Evolutionary conservation across 495 filamentous ascomycete genomes (phyloP).

Genomic region (Coniosporium apollinis): DNA sequence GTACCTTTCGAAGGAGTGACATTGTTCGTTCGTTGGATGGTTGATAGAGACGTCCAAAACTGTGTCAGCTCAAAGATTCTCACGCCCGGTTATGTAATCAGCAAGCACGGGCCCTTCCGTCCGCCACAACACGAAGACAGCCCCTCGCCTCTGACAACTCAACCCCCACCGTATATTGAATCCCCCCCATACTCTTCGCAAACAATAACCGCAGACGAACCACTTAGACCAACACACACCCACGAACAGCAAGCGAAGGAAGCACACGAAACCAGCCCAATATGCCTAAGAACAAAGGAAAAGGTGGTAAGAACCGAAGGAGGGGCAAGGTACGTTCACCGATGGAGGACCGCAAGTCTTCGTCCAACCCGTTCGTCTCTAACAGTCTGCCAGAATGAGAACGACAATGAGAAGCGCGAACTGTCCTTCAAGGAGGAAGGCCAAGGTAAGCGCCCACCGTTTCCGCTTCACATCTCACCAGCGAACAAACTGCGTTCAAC

Average conservation of each 20-base stretch:
- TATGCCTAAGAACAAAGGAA: conserved; percentile 99
- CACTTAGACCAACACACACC: no score
- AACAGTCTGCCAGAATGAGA: no score
- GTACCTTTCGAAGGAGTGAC: no score
- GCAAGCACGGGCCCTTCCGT: neutral
- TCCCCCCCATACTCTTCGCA: conserved; percentile 1
- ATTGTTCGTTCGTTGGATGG: no score
- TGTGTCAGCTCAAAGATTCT: neutral
- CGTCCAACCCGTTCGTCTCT: no score
- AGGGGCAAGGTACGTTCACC: no score
- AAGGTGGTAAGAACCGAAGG: conserved; percentile 97
- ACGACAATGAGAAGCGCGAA: conserved; percentile 98
- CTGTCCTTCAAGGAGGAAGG: conserved; percentile 98
- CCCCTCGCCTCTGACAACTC: conserved; percentile 1
- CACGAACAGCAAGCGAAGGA: no score
- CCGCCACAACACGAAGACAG: conserved; percentile 1
- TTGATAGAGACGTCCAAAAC: neutral
- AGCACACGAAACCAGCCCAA: no score
- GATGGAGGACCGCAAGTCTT: no score
- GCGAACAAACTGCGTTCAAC: neutral
- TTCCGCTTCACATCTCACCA: no score
- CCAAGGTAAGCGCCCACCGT: conserved; percentile 41
- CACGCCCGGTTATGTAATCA: neutral
- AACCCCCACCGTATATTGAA: conserved; percentile 7
- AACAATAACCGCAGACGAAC: conserved; percentile 2